Conservation (phyloP, 352 stramenopile genomes). For the Pythium dissimile region DNA sequence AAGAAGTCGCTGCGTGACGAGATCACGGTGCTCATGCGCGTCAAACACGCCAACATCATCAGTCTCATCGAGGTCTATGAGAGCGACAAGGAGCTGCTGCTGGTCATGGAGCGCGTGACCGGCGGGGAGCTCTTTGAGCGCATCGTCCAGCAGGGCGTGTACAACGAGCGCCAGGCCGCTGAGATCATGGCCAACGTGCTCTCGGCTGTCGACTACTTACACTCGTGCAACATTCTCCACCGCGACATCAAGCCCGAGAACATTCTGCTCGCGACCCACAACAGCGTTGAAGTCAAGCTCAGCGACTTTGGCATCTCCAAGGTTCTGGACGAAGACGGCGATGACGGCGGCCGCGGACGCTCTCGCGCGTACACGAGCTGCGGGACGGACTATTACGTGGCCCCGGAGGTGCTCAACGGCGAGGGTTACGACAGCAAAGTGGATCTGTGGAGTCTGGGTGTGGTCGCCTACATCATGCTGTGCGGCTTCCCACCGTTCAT, state of each 20-base stretch:
- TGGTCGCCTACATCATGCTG: slow-evolving; percentile 89
- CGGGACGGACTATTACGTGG: slow-evolving; percentile 87
- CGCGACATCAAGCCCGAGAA: slow-evolving; percentile 86
- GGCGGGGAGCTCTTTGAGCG: slow-evolving; percentile 82
- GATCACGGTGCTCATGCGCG: slow-evolving; percentile 80
- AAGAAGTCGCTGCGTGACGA: slow-evolving; percentile 86
- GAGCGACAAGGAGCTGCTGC: slow-evolving; percentile 82
- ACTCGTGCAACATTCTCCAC: slow-evolving; percentile 86
- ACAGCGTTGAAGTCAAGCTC: slow-evolving; percentile 75
- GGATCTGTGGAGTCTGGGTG: slow-evolving; percentile 81
- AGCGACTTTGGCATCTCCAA: slow-evolving; percentile 86
- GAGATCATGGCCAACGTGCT: slow-evolving; percentile 76
- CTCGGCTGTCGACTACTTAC: slow-evolving; percentile 66
- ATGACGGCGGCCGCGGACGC: slow-evolving; percentile 62
- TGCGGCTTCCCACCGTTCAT: slow-evolving; percentile 81
- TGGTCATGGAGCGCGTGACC: slow-evolving; percentile 87
- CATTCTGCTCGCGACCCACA: slow-evolving; percentile 66
- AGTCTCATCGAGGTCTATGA: slow-evolving; percentile 84
- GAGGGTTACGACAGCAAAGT: slow-evolving; percentile 88
- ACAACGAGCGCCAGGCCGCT: slow-evolving; percentile 75
- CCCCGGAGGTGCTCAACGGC: slow-evolving; percentile 80
- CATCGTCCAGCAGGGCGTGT: slow-evolving; percentile 77
- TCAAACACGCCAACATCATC: slow-evolving; percentile 88
- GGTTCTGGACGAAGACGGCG: slow-evolving; percentile 73
- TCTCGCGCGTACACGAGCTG: slow-evolving; percentile 84